Percentiles rank a stretch among this genome's conserved stretches.
phyloP scores from a whole-genome alignment of 2,329 filamentous ascomycete species.

The Apiospora pterosperma region DNA sequence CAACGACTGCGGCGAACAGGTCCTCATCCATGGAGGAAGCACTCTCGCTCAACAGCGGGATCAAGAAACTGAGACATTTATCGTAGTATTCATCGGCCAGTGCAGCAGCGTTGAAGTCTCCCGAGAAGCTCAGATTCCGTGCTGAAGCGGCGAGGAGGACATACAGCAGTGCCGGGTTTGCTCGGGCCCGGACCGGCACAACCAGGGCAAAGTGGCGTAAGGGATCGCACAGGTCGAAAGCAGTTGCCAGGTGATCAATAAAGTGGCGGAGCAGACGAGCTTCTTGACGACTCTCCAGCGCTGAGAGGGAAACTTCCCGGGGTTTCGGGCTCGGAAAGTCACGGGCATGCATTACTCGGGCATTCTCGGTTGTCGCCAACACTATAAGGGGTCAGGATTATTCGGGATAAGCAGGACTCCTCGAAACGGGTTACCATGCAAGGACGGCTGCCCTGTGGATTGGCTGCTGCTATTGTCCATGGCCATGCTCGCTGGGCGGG shows the following conservation, averaged over 20 bases:
- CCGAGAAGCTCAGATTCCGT: neutral
- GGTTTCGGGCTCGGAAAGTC: neutral
- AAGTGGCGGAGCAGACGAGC: neutral
- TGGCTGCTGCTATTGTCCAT: neutral
- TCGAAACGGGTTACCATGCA: neutral
- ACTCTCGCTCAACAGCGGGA: neutral
- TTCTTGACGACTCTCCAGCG: neutral
- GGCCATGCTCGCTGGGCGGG: neutral
- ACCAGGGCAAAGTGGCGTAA: neutral
- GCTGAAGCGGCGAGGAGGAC: neutral
- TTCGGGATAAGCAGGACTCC: neutral
- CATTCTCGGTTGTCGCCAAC: neutral
- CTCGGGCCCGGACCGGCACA: neutral
- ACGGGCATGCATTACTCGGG: neutral
- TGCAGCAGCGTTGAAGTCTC: neutral
- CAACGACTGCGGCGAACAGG: constrained; percentile 3
- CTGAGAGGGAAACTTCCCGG: neutral
- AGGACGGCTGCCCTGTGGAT: neutral
- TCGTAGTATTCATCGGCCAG: neutral
- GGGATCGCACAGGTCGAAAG: neutral
- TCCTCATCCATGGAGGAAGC: neutral
- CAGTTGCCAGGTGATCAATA: neutral
- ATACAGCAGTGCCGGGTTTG: neutral
- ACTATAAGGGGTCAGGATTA: neutral
- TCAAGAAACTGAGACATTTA: neutral